Conservation (phyloP, 192 early-diverging fungal genomes). For the Coemansia sp. region DNA sequence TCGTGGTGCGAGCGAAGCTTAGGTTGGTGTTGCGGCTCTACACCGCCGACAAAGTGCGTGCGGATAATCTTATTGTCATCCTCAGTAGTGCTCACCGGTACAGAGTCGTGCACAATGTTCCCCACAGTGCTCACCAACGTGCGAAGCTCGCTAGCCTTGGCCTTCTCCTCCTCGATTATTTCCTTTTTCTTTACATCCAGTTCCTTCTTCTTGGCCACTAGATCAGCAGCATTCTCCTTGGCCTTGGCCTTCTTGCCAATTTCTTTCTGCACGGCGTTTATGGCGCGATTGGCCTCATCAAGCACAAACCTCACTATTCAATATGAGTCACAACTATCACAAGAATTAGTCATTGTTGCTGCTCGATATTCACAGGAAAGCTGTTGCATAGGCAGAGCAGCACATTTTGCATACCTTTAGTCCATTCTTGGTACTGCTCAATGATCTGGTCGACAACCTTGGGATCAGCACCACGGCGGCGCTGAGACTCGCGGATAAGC, state of each 20-base stretch:
- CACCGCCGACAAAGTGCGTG: constrained; percentile 59
- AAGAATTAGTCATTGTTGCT: neutral
- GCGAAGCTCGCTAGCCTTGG: constrained; percentile 65
- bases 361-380: neutral
- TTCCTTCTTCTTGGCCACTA: constrained; percentile 73
- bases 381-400: neutral
- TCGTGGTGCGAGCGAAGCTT: constrained; percentile 86
- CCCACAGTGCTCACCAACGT: constrained; percentile 89
- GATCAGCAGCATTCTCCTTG: constrained; percentile 77
- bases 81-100: constrained; percentile 84
- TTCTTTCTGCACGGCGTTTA: constrained; percentile 91
- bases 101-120: constrained; percentile 93
- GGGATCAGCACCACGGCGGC: constrained; percentile 77
- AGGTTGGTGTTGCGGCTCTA: constrained; percentile 59
- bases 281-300: constrained; percentile 85
- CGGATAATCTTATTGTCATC: constrained; percentile 72
- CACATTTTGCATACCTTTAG: constrained; percentile 58
- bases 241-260: constrained; percentile 88
- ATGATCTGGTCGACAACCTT: constrained; percentile 92
- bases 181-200: constrained; percentile 71
- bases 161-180: constrained; percentile 72
- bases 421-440: constrained; percentile 86
- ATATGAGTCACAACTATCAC: constrained; percentile 8
- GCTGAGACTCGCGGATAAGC: constrained; percentile 89
- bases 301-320: constrained; percentile 74